Evolutionary conservation across 305 asterid species (phyloP).

Genomic region (Monarda citriodora): DNA sequence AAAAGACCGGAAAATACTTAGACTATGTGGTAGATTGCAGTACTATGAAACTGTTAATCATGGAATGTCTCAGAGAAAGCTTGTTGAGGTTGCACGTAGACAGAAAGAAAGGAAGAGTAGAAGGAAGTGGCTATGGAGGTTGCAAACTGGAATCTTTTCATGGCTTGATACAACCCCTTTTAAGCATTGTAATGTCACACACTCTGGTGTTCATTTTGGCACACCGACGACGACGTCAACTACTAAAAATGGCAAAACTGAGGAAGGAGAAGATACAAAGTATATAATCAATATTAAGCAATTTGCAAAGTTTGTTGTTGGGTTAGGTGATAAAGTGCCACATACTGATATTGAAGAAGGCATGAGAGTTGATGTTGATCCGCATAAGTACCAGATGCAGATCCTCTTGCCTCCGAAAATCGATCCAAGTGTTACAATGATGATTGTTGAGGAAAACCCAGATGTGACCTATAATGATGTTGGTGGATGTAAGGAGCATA

Average conservation of each 20-base stretch:
- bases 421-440: constrained; percentile 99
- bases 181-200: too few species aligned
- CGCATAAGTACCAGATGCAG: constrained; percentile 96
- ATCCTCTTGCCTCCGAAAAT: constrained; percentile 98
- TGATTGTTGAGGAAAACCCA: constrained; percentile 99
- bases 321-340: constrained; percentile 90
- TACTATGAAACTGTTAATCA: constrained; percentile 90
- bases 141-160: too few species aligned
- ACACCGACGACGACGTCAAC: too few species aligned
- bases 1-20: constrained; percentile 79
- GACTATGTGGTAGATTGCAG: constrained; percentile 72
- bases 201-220: too few species aligned
- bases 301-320: too few species aligned
- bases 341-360: constrained; percentile 99
- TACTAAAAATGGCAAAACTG: too few species aligned
- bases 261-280: too few species aligned
- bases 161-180: too few species aligned
- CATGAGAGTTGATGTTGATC: constrained; percentile 98
- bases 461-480: constrained; percentile 98
- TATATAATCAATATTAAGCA: too few species aligned
- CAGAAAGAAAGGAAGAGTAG: constrained; percentile 62
- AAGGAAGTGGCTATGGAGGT: constrained; percentile 67
- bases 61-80: constrained; percentile 95
- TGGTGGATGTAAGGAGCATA: constrained; percentile 99
- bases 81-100: constrained; percentile 70